phyloP scores from a whole-genome alignment of 371 early-diverging fungal genomes.

The Paraphysoderma sedebokerense region DNA sequence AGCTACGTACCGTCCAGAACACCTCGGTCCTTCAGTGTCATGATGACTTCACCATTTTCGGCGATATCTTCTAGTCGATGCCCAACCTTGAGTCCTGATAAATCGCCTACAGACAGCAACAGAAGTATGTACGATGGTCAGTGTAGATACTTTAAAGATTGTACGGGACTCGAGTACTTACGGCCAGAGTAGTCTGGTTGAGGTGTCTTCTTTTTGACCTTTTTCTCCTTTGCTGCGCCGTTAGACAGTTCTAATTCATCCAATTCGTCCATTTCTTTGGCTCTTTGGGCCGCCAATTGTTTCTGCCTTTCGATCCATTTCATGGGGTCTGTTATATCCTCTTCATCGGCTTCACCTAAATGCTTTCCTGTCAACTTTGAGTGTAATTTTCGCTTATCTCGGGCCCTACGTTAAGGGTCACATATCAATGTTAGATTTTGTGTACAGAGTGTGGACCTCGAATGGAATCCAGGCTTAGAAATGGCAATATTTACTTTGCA shows the following conservation, averaged over 20 bases:
- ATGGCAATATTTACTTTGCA: too few relatives aligned
- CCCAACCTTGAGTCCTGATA: slow-evolving; percentile 57
- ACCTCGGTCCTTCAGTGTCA: slow-evolving; percentile 69
- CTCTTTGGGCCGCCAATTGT: slow-evolving; percentile 10
- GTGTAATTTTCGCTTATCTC: slow-evolving; percentile 29
- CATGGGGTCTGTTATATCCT: slow-evolving; percentile 30
- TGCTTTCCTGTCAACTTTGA: slow-evolving; percentile 46
- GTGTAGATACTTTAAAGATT: too few relatives aligned
- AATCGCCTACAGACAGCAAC: too few relatives aligned
- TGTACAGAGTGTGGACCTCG: too few relatives aligned
- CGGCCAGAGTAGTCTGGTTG: background rate
- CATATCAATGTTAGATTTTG: too few relatives aligned
- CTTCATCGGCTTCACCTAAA: slow-evolving; percentile 48
- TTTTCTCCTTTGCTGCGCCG: background rate
- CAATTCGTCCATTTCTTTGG: background rate
- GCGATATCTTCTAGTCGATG: slow-evolving; percentile 53
- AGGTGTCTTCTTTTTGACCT: background rate
- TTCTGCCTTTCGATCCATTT: slow-evolving; percentile 34
- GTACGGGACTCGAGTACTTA: slow-evolving; percentile 7
- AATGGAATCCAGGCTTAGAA: too few relatives aligned
- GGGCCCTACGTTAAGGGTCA: too few relatives aligned
- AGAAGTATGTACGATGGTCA: too few relatives aligned
- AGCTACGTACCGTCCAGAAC: slow-evolving; percentile 33
- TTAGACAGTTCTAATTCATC: too few relatives aligned
- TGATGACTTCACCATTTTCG: slow-evolving; percentile 56